Evolutionary conservation across 2,329 filamentous ascomycete species (phyloP), one percentile per base, ranked within the genome.

Genomic region (Pseudogymnoascus pannorum): DNA sequence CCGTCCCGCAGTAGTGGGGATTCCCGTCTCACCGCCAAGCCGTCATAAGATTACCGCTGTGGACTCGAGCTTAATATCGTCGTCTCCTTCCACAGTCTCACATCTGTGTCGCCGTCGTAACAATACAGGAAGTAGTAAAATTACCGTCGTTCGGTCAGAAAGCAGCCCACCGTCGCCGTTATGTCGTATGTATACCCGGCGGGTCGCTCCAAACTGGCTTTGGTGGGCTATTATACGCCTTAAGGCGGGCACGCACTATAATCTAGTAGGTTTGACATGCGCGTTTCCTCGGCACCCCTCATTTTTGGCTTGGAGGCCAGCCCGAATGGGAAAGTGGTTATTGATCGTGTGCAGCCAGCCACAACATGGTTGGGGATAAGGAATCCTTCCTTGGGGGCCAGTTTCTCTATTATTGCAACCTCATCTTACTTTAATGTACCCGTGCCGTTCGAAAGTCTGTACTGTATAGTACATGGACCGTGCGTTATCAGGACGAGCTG

Each of bases 21-120:
- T 54, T 6, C 24, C 48, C 48, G 48, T 54, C 48, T 54, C n/a
- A 54, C 48, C 16, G 48, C 48, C 48, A 54, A 54, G 48, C 48
- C 26, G 26, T 54, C 48, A 54, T 33, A 54, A 54, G 48, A 31
- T 54, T 54, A 20, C n/a, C 20, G 42, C 8, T 11, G 44, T 26
- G 5, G 7, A 7, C 22, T 11, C 48, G 11, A 54, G n/a, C 48
- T 33, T 18, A 20, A 54, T 51, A 29, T n/a, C 44, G 24, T 16
- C 24, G 24, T 31, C n/a, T 14, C 4, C 44, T 51, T 29, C 9
- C 48, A 18, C 44, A 20, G 3, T 20, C 9, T 33, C 48, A 54
- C 48, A 31, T 54, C n/a, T 29, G 42, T 22, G 22, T 48, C 42
- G 42, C 22, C 1, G 48, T 54, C 4, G 48, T 54, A 54, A 20